These are phyloP conservation scores for Xylariaceae sp. DNA, from an alignment of 2,329 filamentous ascomycete species.

Conservation along the genomic window DNA sequence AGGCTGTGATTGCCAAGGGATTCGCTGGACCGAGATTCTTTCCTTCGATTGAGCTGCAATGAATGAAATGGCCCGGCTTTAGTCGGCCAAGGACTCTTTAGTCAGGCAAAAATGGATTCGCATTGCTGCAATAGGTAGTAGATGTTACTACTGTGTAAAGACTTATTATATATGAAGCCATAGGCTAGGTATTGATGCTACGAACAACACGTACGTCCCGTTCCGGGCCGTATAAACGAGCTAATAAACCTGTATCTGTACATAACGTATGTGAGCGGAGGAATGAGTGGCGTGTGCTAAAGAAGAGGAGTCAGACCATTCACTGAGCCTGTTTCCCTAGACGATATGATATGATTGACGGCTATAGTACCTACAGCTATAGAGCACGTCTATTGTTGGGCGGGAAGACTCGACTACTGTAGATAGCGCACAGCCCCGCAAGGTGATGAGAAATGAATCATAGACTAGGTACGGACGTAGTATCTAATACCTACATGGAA, in stretches of 20 bases:
- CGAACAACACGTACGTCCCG: background rate
- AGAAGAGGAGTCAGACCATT: background rate
- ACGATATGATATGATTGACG: background rate
- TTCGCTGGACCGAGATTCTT: constrained; percentile 85
- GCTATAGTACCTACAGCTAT: background rate
- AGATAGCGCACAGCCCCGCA: constrained; percentile 4
- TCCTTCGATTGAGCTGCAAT: constrained; percentile 62
- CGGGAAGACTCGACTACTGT: constrained; percentile 5
- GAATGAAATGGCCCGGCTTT: constrained; percentile 38
- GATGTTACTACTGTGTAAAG: background rate
- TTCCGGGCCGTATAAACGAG: background rate
- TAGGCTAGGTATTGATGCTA: background rate
- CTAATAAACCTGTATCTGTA: no score
- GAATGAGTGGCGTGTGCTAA: no score
- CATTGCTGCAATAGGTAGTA: background rate
- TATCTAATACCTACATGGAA: no score
- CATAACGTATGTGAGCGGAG: no score
- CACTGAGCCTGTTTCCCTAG: background rate
- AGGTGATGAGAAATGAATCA: constrained; percentile 19
- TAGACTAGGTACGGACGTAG: background rate
- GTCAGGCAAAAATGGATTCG: background rate
- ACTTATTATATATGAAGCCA: background rate
- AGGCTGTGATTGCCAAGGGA: constrained; percentile 77
- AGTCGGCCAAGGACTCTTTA: background rate
- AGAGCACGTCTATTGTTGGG: background rate